Percentiles rank a stretch among this genome's conserved stretches.
Conservation (phyloP, 2,329 filamentous ascomycete species). For the Hortaea werneckii region DNA sequence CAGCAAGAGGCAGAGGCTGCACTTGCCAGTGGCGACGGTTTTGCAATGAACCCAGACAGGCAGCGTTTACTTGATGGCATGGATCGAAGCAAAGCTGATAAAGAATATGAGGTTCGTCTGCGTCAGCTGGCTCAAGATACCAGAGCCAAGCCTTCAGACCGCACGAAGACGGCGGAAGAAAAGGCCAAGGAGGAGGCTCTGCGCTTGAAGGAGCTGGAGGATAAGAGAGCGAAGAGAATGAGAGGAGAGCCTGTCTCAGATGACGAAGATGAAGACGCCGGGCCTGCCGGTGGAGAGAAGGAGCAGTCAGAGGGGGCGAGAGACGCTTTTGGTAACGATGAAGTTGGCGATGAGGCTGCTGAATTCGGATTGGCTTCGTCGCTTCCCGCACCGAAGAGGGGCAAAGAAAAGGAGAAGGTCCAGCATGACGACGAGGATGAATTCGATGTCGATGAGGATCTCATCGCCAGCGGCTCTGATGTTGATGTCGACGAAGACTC, state of each 20-base stretch:
- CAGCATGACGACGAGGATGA: constrained; percentile 90
- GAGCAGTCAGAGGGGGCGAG: constrained; percentile 16
- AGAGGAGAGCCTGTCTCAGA: constrained; percentile 67
- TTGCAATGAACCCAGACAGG: constrained; percentile 50
- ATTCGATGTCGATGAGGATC: constrained; percentile 79
- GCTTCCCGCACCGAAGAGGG: constrained; percentile 13
- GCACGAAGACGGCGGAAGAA: constrained; percentile 87
- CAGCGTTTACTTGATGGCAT: constrained; percentile 49
- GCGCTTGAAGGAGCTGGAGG: constrained; percentile 69
- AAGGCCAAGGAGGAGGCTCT: constrained; percentile 66
- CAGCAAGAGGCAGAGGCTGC: constrained; percentile 20
- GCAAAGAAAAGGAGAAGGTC: constrained; percentile 34
- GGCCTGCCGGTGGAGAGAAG: constrained; percentile 15
- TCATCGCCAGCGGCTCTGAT: constrained; percentile 67
- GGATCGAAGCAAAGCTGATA: constrained; percentile 61
- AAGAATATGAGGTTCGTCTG: constrained; percentile 77
- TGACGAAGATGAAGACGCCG: constrained; percentile 39
- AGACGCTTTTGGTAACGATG: constrained; percentile 26
- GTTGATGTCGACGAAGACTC: constrained; percentile 23
- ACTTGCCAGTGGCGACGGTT: constrained; percentile 22
- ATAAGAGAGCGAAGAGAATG: constrained; percentile 77
- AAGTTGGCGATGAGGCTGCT: constrained; percentile 45
- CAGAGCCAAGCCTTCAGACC: constrained; percentile 72
- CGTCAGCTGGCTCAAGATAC: constrained; percentile 76
- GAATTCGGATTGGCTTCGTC: constrained; percentile 54